phyloP scores from a whole-genome alignment of 805 yeast genomes.

The Lipomyces oligophaga region DNA sequence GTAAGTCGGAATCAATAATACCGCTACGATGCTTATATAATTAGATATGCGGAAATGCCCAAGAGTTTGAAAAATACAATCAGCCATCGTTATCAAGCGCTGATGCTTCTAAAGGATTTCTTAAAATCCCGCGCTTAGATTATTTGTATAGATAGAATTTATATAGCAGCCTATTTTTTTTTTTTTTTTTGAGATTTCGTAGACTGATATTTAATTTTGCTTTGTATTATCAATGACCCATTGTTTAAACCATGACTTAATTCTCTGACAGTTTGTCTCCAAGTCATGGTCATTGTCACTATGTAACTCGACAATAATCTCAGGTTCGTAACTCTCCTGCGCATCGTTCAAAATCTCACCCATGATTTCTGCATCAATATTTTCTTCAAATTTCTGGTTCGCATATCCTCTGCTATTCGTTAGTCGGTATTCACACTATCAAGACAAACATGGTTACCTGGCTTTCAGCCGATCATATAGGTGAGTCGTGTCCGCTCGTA shows the following conservation, averaged over 20 bases:
- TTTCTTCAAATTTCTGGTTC: slow-evolving; percentile 79
- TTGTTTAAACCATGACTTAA: slow-evolving; percentile 65
- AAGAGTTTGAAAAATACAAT: slow-evolving; percentile 71
- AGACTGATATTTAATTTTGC: not conserved
- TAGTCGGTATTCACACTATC: not conserved
- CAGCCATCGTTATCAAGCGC: slow-evolving; percentile 84
- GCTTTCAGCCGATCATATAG: slow-evolving; percentile 71
- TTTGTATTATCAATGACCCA: slow-evolving; percentile 59
- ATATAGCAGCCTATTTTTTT: not conserved
- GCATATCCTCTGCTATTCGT: slow-evolving; percentile 51
- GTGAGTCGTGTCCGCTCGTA: slow-evolving; percentile 67
- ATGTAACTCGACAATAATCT: slow-evolving; percentile 73
- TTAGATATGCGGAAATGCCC: slow-evolving; percentile 78
- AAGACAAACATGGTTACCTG: slow-evolving; percentile 39
- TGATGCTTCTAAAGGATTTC: slow-evolving; percentile 62
- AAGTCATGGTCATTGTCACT: slow-evolving; percentile 72
- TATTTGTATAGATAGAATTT: not conserved
- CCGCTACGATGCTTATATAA: slow-evolving; percentile 15
- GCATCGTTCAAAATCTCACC: slow-evolving; percentile 87
- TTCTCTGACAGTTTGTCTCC: slow-evolving; percentile 76
- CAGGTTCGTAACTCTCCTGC: slow-evolving; percentile 69
- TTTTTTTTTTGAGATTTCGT: not conserved
- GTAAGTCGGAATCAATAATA: too few relatives aligned
- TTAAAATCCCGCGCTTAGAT: slow-evolving; percentile 26
- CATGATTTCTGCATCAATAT: slow-evolving; percentile 96